Evolutionary conservation across 192 early-diverging fungal species (phyloP).

Genomic region (Dispira simplex): DNA sequence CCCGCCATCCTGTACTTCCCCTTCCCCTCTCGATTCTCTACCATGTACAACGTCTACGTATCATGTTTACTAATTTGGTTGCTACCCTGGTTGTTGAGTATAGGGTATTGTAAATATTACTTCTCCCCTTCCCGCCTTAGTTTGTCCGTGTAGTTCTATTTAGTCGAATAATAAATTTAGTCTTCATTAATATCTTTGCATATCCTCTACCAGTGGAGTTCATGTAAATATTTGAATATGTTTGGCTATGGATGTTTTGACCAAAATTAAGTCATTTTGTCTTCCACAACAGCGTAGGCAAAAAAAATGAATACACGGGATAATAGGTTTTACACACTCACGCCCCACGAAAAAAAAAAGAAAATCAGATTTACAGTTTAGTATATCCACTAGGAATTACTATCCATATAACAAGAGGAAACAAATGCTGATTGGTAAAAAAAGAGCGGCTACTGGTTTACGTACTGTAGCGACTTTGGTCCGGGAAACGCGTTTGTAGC

Average conservation of each 20-base stretch:
- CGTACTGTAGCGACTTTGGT: neutral
- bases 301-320: neutral
- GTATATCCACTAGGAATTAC: neutral
- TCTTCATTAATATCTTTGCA: too few relatives aligned
- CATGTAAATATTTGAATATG: neutral
- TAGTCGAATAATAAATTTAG: too few relatives aligned
- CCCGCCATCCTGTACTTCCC: too few relatives aligned
- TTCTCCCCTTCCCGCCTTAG: too few relatives aligned
- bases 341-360: neutral
- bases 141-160: too few relatives aligned
- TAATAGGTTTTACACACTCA: neutral
- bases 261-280: neutral
- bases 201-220: too few relatives aligned
- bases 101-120: too few relatives aligned
- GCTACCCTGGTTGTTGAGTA: too few relatives aligned
- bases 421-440: neutral
- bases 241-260: neutral
- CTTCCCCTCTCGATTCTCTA: too few relatives aligned
- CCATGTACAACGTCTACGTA: too few relatives aligned
- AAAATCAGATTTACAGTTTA: neutral
- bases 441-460: neutral
- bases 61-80: too few relatives aligned
- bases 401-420: neutral
- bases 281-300: neutral
- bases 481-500: slow-evolving; percentile 21